Base-by-base conservation (phyloP, 2,329 filamentous ascomycete genomes). In the Fusarium sp. region DNA sequence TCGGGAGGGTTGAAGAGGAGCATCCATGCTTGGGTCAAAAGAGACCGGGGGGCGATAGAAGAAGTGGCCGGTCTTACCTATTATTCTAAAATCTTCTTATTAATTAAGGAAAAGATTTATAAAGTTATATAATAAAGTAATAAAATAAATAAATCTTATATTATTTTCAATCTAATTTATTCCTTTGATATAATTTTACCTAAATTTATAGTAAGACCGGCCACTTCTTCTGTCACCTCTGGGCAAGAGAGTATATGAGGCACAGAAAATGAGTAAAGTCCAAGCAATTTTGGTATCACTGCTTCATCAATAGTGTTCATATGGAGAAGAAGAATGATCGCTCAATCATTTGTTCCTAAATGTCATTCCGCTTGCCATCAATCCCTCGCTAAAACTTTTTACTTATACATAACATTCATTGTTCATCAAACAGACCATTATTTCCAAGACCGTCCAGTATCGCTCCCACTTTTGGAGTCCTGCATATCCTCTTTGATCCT, bases 401-500 rank as follows among this genome's bases (percentile, higher is more conserved):
- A 42, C 18, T 13, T 42, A 23, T 55, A 48, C 41, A 30, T 56
- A 38, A 54, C 40, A 27, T 30, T 17, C 40, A 27, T 30, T 17
- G 10, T 15, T 23, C 15, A 20, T 44, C 18, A 44, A 5, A 14
- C 15, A 13, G 26, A 0, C 17, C 17, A 42, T 62, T 40, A 67
- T 30, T 65, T 54, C 18, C 52, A 49, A 13, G 52, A 49, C 32
- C 50, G 48, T 5, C 32, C 44, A 15, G 49, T 27, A 20, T 72
- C 64, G n/a, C 46, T 67, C 9, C 55, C 42, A 40, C 44, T 50
- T 37, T 56, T 69, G 17, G 37, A 40, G 23, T 52, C 50, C n/a
- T 56, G 54, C 27, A 10, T 53, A 45, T 73, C 69, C 32, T 81
- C 78, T 27, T 80, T 76, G 23, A 81, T 61, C n/a, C 77, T 73